Base-by-base conservation (phyloP, 164 flowering plant genomes). In the Piper longum region DNA sequence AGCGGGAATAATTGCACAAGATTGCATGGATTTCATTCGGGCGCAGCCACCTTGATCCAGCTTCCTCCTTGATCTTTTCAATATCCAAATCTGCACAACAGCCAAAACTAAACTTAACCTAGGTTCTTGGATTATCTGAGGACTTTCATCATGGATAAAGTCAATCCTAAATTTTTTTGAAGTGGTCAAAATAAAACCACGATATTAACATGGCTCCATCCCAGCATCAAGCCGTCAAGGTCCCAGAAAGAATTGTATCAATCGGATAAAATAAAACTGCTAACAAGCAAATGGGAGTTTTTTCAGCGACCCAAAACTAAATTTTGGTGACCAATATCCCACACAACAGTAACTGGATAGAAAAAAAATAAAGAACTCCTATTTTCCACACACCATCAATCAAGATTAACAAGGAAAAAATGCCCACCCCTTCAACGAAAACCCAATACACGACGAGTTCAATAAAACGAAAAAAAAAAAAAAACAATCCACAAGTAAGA, bases 1-100 rank as follows among this genome's bases (percentile, higher is more conserved):
- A 89, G 70, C 72, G 67, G 61, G 63, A 68, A 73, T 74, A 17
- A 72, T 92, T 92, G 73, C 81, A 80, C 9, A 92, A 83, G 52
- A 89, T 71, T 18, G 98, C 95, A 78, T 83, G 85, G 70, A 91
- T 89, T 75, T 91, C 98, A 69, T 89, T 89, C 40, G 96, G 86
- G 59, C 93, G 73, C 40, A 92, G 85, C 98, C 96, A 92, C 73
- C 96, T 83, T 13, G 75, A 40, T 41, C 64, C 72, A 8, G 96
- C 91, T 70, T 91, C 96, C 76, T 80, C 85, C 80, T 71, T 60
- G 55, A 81, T 80, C 65, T 60, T 78, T 4, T 1, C 57, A 65
- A 86, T 65, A 69, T 92, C 95, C 81, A 92, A 78, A 71, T 92
- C 98, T 89, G 88, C 7, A 44, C 11, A 44, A 5, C 48, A 44